Evolutionary conservation across 495 filamentous ascomycete species (phyloP), one percentile per base, ranked within the genome.

Genomic region (Penicillium bovifimosum): DNA sequence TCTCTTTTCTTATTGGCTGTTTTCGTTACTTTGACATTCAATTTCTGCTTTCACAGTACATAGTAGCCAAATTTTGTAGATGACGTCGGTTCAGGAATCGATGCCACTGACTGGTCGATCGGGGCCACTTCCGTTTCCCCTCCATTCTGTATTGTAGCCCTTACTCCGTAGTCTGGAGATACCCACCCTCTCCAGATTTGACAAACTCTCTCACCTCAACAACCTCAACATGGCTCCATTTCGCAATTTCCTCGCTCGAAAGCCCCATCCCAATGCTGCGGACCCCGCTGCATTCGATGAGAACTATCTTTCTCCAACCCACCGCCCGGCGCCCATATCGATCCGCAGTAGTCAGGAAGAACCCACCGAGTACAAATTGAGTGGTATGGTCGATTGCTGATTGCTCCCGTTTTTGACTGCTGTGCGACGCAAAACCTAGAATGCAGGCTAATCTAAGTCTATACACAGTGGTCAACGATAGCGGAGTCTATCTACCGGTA

Each of bases 401-500:
- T n/a, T 18, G 9, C 29, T 14, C 20, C 32, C 3, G 24, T 27
- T 33, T 29, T n/a, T 27, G 24, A 27, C 13, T 33, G 16, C 38
- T n/a, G 31, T 27, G 24, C 14, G 20, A 24, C 4, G 20, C 20
- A 24, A 2, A 6, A n/a, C 13, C 18, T 17, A 11, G 18, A 41
- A 53, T 28, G 9, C 41, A 41, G 18, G 53, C 49, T 41, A 28
- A 16, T 41, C 13, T 49, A 26, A 14, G 36, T 54, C 24, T 32
- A 34, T 20, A 38, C 34, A 45, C 65, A 98, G 93, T 96, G 33
- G 92, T 98, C 65, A 93, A 96, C 70, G 92, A 93, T 67, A 92
- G 89, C 71, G 93, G 93, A 40, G 88, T 96, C 47, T 98, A 96
- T 72, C 85, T 97, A 56, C 93, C 93, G 66, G 91, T 95, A 84